Conservation (phyloP, 352 stramenopile species). For the Nothophytophthora sp. region DNA sequence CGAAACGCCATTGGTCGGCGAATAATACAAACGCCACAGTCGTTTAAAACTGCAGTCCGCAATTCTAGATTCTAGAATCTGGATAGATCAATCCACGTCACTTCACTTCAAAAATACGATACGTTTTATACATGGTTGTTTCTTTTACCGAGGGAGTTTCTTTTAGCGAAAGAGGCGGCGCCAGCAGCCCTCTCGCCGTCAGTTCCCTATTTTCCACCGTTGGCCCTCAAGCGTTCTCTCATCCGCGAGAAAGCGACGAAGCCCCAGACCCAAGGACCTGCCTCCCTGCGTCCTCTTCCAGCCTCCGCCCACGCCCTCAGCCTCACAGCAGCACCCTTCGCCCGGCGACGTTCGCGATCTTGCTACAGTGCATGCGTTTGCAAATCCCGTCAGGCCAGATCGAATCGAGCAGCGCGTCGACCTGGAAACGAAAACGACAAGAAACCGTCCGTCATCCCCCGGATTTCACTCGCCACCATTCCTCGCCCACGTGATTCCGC, state of each 20-base stretch:
- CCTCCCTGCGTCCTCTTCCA: slow-evolving; percentile 1
- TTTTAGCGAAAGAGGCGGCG: no score
- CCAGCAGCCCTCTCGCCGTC: slow-evolving; percentile 8
- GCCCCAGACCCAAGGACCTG: neutral
- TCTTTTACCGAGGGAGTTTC: no score
- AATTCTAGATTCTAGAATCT: no score
- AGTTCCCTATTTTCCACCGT: slow-evolving; percentile 34
- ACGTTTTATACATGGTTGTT: no score
- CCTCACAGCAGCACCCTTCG: slow-evolving; percentile 6
- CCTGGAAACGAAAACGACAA: slow-evolving; percentile 82
- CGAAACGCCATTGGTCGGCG: no score
- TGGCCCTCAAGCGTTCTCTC: slow-evolving; percentile 28
- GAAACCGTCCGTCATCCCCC: slow-evolving; percentile 38
- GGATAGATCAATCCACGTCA: no score
- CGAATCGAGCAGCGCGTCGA: slow-evolving; percentile 70
- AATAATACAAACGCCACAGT: no score
- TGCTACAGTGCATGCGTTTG: slow-evolving; percentile 88
- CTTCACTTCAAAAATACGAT: no score
- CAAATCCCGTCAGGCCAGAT: slow-evolving; percentile 75
- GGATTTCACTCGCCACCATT: slow-evolving; percentile 42
- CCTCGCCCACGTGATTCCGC: slow-evolving; percentile 29
- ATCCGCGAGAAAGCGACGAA: slow-evolving; percentile 1
- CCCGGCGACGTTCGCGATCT: slow-evolving; percentile 28
- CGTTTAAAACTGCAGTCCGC: no score
- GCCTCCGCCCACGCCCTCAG: neutral